Evolutionary conservation across 225 moss, liverwort and hornwort genomes (phyloP).

Genomic region (Rhytidiadelphus loreus): DNA sequence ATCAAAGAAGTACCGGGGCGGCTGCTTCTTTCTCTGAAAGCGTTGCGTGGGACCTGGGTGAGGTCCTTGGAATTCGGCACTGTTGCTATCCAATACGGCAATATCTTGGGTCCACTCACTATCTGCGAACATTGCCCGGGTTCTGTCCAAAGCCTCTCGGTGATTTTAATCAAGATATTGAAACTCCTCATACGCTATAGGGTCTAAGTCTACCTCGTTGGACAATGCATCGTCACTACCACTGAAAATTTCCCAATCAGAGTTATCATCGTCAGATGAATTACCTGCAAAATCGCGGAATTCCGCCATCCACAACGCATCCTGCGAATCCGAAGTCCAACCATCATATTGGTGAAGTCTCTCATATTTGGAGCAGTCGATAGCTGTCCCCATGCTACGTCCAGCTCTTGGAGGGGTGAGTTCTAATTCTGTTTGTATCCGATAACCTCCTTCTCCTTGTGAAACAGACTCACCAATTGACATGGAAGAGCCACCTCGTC

Average conservation of each 20-base stretch:
- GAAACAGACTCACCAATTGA: not conserved
- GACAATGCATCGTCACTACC: fast-evolving
- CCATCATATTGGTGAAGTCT: not conserved
- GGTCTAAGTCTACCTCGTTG: fast-evolving
- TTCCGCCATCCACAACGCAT: not conserved
- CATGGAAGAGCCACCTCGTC: not conserved
- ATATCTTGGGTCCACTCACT: fast-evolving
- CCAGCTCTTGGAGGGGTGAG: too few species aligned
- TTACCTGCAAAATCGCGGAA: not conserved
- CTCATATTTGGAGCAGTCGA: not conserved
- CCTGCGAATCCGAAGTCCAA: not conserved
- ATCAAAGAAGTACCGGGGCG: fast-evolving
- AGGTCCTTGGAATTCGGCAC: fast-evolving
- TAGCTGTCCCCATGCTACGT: fast-evolving
- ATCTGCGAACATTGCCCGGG: fast-evolving
- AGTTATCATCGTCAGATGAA: not conserved
- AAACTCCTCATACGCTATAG: not conserved
- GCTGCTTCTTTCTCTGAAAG: fast-evolving
- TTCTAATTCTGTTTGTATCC: too few species aligned
- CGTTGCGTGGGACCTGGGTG: fast-evolving
- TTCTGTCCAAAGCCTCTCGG: not conserved
- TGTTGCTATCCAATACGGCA: fast-evolving
- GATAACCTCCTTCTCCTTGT: not conserved
- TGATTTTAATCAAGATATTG: not conserved
- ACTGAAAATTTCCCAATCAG: not conserved